Base-by-base conservation (phyloP, 257 asterid genomes). In the Orobanche coerulescens region DNA sequence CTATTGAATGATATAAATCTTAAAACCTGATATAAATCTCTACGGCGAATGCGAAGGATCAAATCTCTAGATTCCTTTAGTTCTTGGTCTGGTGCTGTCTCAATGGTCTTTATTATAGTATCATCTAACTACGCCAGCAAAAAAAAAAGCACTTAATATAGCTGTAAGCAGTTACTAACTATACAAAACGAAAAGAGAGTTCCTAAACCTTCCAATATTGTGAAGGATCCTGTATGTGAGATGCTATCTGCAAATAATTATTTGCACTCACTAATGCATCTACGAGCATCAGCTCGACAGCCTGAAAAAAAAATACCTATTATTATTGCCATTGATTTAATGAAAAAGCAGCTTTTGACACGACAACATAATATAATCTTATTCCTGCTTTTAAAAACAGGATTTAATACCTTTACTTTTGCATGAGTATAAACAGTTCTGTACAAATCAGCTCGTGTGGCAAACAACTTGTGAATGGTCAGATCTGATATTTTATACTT, bases 381-480 rank as follows among this genome's bases (percentile, higher is more conserved):
- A 25, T 14, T 61, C 46, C 53, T 53, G 15, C 42, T 36, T 16
- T 11, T 20, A 51, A 24, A 33, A 9, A 19, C 20, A 66, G 30
- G 28, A 23, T 47, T 14, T 11, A 34, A 62, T 50, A 88, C 98
- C 94, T 88, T 92, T 73, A 86, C 96, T 92, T 88, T 88, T 65
- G 96, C 93, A 79, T 92, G 96, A 63, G 93, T 78, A 77, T 92
- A 92, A 42, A 80, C 91, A 44, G 98, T 92, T 73, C 95, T 76
- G 70, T 79, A 71, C 75, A 92, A 81, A 76, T 92, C 98, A 78
- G 96, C 96, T 58, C 95, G 87, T 23, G 95, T 70, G 47, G 90
- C 81, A 72, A 92, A 92, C 82, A 92, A 60, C 82, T 88, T 92
- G 80, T 92, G 85, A 75, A 92, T 57, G 30, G 96, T 82, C 40